phyloP scores from a whole-genome alignment of 1,139 yeast species.

The Wickerhamomyces sp. region DNA sequence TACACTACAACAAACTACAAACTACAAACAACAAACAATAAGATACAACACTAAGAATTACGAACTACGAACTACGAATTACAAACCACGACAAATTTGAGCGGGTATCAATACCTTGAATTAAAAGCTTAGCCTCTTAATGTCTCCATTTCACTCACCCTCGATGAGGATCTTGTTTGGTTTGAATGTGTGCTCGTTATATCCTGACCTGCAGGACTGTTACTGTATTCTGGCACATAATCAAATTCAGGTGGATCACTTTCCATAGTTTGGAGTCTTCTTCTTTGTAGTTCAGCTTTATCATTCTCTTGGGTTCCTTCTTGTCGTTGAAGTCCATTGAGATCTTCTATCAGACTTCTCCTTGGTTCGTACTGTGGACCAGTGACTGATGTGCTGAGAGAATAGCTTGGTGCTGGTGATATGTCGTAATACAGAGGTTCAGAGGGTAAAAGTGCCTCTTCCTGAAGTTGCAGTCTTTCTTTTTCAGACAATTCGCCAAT shows the following conservation, averaged over 20 bases:
- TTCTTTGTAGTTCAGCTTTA: conserved; percentile 30
- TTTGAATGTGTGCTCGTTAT: neutral
- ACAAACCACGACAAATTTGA: no score
- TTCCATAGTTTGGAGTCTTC: conserved; percentile 27
- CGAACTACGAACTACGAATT: no score
- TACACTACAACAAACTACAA: no score
- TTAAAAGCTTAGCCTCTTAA: neutral
- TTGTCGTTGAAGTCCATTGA: no score
- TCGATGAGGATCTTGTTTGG: neutral
- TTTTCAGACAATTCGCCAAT: conserved; percentile 37
- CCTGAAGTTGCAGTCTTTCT: conserved; percentile 47
- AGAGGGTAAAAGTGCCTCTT: conserved; percentile 56
- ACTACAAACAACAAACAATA: no score
- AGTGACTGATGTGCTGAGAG: neutral
- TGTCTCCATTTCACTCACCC: neutral
- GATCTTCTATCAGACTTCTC: neutral
- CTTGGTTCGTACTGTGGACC: neutral
- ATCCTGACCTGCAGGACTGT: conserved; percentile 6
- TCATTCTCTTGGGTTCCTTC: conserved; percentile 25
- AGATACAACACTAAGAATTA: no score
- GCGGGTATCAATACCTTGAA: no score
- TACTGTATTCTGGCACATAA: conserved; percentile 21
- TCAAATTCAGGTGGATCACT: conserved; percentile 32
- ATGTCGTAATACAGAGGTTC: conserved; percentile 33
- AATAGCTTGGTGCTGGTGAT: conserved; percentile 19